phyloP scores from a whole-genome alignment of 1,139 yeast species.

The Candida pseudoviswanathii region DNA sequence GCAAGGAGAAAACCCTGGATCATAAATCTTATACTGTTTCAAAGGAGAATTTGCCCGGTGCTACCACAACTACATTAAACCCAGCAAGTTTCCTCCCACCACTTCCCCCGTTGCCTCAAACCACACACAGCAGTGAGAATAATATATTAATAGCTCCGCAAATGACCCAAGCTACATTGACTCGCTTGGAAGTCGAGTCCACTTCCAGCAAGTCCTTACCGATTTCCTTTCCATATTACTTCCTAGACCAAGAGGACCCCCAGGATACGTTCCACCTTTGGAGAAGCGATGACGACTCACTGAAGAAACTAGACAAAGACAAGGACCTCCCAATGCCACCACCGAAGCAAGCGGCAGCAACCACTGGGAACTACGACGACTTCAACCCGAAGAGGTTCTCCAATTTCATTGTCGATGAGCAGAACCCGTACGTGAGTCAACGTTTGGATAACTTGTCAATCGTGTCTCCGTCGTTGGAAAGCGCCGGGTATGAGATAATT shows the following conservation, averaged over 20 bases:
- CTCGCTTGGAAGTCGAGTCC: slow-evolving; percentile 34
- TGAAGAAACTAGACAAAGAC: neutral
- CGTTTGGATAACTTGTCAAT: slow-evolving; percentile 29
- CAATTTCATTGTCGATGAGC: slow-evolving; percentile 44
- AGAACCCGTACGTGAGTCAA: slow-evolving; percentile 29
- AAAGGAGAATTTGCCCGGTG: neutral
- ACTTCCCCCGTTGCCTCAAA: neutral
- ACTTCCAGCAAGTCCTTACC: slow-evolving; percentile 34
- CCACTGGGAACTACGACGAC: neutral
- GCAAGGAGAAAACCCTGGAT: neutral
- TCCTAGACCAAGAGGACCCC: slow-evolving; percentile 21
- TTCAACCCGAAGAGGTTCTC: slow-evolving; percentile 42
- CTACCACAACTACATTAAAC: no score
- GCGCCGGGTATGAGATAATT: slow-evolving; percentile 18
- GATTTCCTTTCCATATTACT: slow-evolving; percentile 37
- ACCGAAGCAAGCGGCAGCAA: neutral
- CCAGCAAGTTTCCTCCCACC: slow-evolving; percentile 3
- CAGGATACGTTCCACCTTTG: slow-evolving; percentile 35
- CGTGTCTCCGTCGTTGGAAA: slow-evolving; percentile 26
- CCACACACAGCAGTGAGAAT: no score
- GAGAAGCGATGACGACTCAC: slow-evolving; percentile 13
- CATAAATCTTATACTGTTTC: neutral
- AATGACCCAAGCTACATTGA: slow-evolving; percentile 17
- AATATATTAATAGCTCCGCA: neutral
- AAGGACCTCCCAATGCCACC: slow-evolving; percentile 4